phyloP scores from a whole-genome alignment of 2,329 filamentous ascomycete genomes.

The Ophiosphaerella narmari region DNA sequence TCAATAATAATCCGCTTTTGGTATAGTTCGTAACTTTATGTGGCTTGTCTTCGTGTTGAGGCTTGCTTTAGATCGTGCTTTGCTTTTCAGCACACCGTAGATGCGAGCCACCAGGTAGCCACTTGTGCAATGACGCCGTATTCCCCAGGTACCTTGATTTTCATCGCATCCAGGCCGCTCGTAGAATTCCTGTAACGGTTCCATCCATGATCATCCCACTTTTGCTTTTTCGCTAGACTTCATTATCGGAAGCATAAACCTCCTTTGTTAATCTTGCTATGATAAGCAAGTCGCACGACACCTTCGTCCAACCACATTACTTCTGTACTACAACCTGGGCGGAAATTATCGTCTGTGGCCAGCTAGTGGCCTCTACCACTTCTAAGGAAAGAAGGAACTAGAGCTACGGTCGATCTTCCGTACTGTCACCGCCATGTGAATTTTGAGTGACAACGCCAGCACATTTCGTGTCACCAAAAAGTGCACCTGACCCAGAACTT shows the following conservation, averaged over 20 bases:
- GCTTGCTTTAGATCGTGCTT: slow-evolving; percentile 3
- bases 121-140: neutral
- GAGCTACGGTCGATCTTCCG: neutral
- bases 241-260: slow-evolving; percentile 5
- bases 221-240: slow-evolving; percentile 1
- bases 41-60: neutral
- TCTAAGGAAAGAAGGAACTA: neutral
- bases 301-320: slow-evolving; percentile 11
- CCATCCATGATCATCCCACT: neutral
- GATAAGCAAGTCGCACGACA: slow-evolving; percentile 11
- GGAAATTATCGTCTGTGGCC: slow-evolving; percentile 9
- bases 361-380: slow-evolving; percentile 3
- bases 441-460: neutral
- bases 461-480: neutral
- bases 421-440: neutral
- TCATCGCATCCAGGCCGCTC: neutral
- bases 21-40: slow-evolving; percentile 4
- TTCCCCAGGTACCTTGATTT: neutral
- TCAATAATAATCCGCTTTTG: neutral
- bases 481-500: neutral
- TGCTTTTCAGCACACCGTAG: neutral
- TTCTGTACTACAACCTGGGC: slow-evolving; percentile 8
- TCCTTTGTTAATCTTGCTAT: slow-evolving; percentile 6
- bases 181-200: neutral
- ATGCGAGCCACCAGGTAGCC: too few relatives aligned